Evolutionary conservation across 805 yeast genomes (phyloP), one percentile per base, ranked within the genome.

Genomic region (Wickerhamomyces chaumierensis): DNA sequence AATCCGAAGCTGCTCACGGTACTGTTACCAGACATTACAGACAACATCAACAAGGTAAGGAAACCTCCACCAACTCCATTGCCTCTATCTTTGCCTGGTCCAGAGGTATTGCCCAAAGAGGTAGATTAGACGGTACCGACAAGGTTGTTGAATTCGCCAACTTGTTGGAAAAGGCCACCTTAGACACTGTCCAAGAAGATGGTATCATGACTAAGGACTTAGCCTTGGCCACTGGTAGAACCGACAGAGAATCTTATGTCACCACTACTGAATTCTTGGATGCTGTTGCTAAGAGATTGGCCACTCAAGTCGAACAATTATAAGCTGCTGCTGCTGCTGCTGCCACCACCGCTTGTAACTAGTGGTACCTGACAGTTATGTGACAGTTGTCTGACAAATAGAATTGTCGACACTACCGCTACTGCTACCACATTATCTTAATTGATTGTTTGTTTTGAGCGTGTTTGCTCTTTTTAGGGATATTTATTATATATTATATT

Each of bases 61-160:
- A 80, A 57, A 82, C 92, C 8, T 80, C 88, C 4, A 82, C 92
- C 39, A 82, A 82, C 63, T 81, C 92, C 7, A 82, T 82, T 59
- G 92, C 92, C 4, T 79, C 87, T 16, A 82, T 82, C 42, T 82
- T 81, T 51, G 92, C 92, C 23, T 82, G 92, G 92, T 59, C 87
- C n/a, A 73, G 88, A 62, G 92, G 90, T 56, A 60, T 82, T 39
- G 75, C 78, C 45, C 86, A 81, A 61, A 79, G 92, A 71, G 92
- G 90, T 52, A 76, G 70, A 56, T 64, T 82, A 48, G 92, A 82
- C 56, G 60, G 60, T 29, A 82, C 87, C 20, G 81, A 81, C 25
- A 83, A 75, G 3, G 84, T 81, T 38, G 73, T 77, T 35, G 62
- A 69, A 35, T 82, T 82, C 55, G 87, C 83, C 33, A 63, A 76